These are phyloP conservation scores for Alternaria hordeiaustralica DNA, from an alignment of 2,329 filamentous ascomycete genomes.

Conservation along the genomic window DNA sequence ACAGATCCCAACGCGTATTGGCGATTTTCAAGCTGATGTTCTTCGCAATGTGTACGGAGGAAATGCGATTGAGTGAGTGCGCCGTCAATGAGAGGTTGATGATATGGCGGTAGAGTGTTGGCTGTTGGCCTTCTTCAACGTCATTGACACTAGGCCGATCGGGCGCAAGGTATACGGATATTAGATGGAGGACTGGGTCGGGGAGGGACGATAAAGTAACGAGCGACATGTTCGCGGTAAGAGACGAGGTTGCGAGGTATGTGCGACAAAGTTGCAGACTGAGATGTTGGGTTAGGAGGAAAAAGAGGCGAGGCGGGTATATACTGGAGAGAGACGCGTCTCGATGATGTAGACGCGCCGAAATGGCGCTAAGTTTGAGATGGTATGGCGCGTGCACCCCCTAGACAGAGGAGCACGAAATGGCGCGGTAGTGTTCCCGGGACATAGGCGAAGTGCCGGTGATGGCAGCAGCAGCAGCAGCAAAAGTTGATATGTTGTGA, in stretches of 20 bases:
- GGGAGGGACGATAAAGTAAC: slow-evolving; percentile 5
- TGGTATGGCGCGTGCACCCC: not conserved
- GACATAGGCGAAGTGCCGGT: not conserved
- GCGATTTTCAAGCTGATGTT: slow-evolving; percentile 5
- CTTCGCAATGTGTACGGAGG: slow-evolving; percentile 8
- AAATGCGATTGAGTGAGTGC: slow-evolving; percentile 9
- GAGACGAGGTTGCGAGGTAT: not conserved
- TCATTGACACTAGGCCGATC: slow-evolving; percentile 10
- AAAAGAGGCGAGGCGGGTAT: not conserved
- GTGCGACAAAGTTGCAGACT: not conserved
- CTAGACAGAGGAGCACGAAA: not conserved
- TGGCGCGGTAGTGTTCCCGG: not conserved
- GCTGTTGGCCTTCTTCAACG: slow-evolving; percentile 1
- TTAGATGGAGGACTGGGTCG: slow-evolving; percentile 9
- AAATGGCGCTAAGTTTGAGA: slow-evolving; percentile 3
- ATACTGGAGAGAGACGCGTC: slow-evolving; percentile 6
- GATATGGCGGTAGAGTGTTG: slow-evolving; percentile 10
- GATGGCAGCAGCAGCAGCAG: not conserved
- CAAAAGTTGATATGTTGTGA: not conserved
- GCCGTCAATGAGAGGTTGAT: slow-evolving; percentile 9
- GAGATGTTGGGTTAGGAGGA: not conserved
- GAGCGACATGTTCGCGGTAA: not conserved
- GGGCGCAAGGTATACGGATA: slow-evolving; percentile 8
- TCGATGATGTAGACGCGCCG: slow-evolving; percentile 16
- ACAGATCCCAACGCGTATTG: slow-evolving; percentile 5